phyloP scores from a whole-genome alignment of 148 eudicot genomes.

The Simmondsia chinensis region DNA sequence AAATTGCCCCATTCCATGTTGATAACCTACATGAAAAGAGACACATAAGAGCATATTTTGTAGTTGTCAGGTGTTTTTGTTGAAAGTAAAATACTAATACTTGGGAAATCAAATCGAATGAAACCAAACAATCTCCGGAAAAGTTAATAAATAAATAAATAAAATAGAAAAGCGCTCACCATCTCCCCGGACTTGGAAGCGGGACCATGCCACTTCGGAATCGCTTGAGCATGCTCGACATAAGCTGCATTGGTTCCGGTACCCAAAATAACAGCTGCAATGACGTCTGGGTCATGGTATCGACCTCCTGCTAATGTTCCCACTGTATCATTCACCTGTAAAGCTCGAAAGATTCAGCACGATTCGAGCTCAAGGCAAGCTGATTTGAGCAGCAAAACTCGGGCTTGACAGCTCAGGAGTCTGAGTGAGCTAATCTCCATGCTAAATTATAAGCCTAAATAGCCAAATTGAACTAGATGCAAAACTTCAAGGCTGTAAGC shows the following conservation, averaged over 20 bases:
- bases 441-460: no score
- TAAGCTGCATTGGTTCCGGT: constrained; percentile 99
- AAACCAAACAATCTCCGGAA: no score
- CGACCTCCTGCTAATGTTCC: constrained; percentile 95
- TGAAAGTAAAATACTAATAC: no score
- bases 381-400: constrained; percentile 2
- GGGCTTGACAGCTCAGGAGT: no score
- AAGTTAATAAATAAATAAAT: background rate
- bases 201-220: constrained; percentile 91
- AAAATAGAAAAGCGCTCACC: constrained; percentile 28
- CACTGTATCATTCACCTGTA: constrained; percentile 91
- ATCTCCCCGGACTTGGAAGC: constrained; percentile 78
- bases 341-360: background rate
- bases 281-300: constrained; percentile 46
- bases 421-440: no score
- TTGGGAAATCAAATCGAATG: no score
- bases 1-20: constrained; percentile 98
- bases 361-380: background rate
- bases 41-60: no score
- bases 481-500: no score
- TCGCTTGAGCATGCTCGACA: constrained; percentile 82
- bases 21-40: constrained; percentile 44
- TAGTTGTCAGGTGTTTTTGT: no score
- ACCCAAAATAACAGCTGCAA: constrained; percentile 92
- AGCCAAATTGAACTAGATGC: no score